A percentile compares a stretch with the other conserved stretches of the same genome.
These are phyloP conservation scores for Lecanicillium sp. DNA, from an alignment of 2,329 filamentous ascomycete genomes.

Conservation along the genomic window DNA sequence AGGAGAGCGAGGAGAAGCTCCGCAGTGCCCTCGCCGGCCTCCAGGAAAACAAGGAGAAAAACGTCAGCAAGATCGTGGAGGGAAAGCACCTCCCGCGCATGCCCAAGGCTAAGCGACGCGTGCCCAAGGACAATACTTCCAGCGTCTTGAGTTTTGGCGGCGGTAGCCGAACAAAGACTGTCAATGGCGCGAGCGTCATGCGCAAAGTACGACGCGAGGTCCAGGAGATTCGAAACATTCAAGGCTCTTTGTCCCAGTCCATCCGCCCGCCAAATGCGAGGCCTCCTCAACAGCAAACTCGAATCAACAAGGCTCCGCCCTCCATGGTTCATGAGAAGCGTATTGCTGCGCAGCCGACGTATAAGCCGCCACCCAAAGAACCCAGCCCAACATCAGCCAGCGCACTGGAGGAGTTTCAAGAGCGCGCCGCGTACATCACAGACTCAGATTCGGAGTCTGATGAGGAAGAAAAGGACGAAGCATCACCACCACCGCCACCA, in stretches of 20 bases:
- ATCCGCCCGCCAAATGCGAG: slow-evolving; percentile 19
- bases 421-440: slow-evolving; percentile 29
- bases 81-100: slow-evolving; percentile 34
- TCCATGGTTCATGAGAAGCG: slow-evolving; percentile 46
- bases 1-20: slow-evolving; percentile 51
- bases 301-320: slow-evolving; percentile 40
- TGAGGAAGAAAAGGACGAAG: slow-evolving; percentile 16
- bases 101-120: slow-evolving; percentile 23
- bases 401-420: slow-evolving; percentile 22
- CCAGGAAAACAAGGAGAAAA: slow-evolving; percentile 47
- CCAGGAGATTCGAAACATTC: slow-evolving; percentile 40
- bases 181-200: slow-evolving; percentile 44
- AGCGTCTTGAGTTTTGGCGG: slow-evolving; percentile 34
- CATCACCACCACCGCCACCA: not conserved
- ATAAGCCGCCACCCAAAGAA: slow-evolving; percentile 16
- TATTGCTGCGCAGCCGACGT: slow-evolving; percentile 31
- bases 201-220: slow-evolving; percentile 48
- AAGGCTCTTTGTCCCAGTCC: slow-evolving; percentile 34
- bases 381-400: slow-evolving; percentile 11
- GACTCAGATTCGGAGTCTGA: slow-evolving; percentile 32
- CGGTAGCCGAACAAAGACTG: slow-evolving; percentile 44
- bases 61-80: slow-evolving; percentile 49
- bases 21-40: slow-evolving; percentile 49
- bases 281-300: slow-evolving; percentile 22
- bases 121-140: slow-evolving; percentile 15